Conservation (phyloP, 129 eudicot species). For the Chrysanthemum lavandulifolium region DNA sequence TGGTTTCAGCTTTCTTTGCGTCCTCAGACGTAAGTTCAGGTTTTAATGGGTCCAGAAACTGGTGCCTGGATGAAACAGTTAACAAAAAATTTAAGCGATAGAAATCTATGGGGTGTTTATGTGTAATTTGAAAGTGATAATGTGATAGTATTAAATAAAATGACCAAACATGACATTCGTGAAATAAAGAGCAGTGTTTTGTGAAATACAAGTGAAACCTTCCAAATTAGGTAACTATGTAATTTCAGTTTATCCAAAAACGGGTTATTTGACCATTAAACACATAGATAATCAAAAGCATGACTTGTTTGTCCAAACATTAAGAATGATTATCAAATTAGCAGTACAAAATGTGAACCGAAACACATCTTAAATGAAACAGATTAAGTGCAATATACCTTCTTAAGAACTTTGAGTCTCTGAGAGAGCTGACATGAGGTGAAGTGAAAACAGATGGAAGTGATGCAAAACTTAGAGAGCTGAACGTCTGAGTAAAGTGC, state of each 20-base stretch:
- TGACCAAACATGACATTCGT: too few species aligned
- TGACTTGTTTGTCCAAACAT: too few species aligned
- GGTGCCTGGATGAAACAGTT: conserved; percentile 57
- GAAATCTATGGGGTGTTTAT: too few species aligned
- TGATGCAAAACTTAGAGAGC: conserved; percentile 67
- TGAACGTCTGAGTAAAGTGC: conserved; percentile 71
- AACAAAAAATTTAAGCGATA: not conserved
- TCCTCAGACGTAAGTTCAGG: conserved; percentile 62
- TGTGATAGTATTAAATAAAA: too few species aligned
- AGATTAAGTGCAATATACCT: conserved; percentile 53
- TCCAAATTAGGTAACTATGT: too few species aligned
- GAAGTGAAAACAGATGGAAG: conserved; percentile 82
- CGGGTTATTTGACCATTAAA: too few species aligned
- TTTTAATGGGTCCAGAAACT: conserved; percentile 61
- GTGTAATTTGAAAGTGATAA: too few species aligned
- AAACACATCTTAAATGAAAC: not conserved
- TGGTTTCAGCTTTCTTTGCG: conserved; percentile 34
- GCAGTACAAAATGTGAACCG: too few species aligned
- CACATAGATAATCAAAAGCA: too few species aligned
- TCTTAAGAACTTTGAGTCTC: conserved; percentile 58
- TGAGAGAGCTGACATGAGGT: conserved; percentile 70
- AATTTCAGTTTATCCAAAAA: too few species aligned
- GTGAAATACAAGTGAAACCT: not conserved
- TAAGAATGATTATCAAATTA: too few species aligned
- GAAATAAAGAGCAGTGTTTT: not conserved